Evolutionary conservation across 139 green algal species (phyloP).

Genomic region (Tetraselmis chui): DNA sequence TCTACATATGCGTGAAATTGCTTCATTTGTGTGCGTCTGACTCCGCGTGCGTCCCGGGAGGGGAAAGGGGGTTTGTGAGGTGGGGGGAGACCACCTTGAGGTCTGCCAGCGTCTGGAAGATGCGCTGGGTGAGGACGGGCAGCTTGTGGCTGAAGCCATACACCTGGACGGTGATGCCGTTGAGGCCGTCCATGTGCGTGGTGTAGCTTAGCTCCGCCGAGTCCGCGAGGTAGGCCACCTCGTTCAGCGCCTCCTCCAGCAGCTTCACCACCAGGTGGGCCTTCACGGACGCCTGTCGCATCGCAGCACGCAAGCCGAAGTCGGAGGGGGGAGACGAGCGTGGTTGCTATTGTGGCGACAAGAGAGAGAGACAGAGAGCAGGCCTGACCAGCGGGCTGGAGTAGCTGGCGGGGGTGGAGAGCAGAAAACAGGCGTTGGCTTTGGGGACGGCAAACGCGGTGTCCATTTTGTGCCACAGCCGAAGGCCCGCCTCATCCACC

Average conservation of each 20-base stretch:
- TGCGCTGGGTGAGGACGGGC: constrained; percentile 37
- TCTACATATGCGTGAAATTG: too few relatives aligned
- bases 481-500: constrained; percentile 51
- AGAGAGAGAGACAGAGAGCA: background rate
- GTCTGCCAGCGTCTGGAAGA: constrained; percentile 55
- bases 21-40: background rate
- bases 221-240: constrained; percentile 85
- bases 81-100: constrained; percentile 27
- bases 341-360: background rate
- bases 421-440: constrained; percentile 44
- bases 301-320: background rate
- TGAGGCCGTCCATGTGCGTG: background rate
- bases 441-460: constrained; percentile 57
- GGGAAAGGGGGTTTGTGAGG: background rate
- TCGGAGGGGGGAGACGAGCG: too few relatives aligned
- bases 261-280: constrained; percentile 67
- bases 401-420: constrained; percentile 44
- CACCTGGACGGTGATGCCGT: constrained; percentile 67
- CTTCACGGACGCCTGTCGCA: constrained; percentile 23
- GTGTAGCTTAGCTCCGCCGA: constrained; percentile 59
- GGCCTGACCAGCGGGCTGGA: constrained; percentile 9
- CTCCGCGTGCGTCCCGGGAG: background rate
- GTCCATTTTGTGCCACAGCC: constrained; percentile 84
- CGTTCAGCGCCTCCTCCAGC: constrained; percentile 75
- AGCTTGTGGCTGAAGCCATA: constrained; percentile 89